These are phyloP conservation scores for Sarcomyxa edulis DNA, from an alignment of 768 basidiomycete species.

Conservation along the genomic window DNA sequence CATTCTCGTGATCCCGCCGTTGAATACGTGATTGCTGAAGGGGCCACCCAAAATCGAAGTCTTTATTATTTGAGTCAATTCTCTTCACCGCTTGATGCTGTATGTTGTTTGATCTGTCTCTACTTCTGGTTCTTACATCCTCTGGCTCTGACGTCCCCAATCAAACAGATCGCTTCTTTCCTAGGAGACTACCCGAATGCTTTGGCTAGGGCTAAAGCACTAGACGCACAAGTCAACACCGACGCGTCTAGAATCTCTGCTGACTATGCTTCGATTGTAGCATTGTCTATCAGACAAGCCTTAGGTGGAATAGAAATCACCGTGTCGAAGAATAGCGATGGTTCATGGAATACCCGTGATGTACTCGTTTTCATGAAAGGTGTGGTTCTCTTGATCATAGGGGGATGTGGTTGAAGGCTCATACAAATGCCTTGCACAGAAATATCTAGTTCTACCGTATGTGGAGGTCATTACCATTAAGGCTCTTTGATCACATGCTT, in stretches of 20 bases:
- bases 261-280: constrained; percentile 45
- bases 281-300: constrained; percentile 49
- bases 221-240: constrained; percentile 40
- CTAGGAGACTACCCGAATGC: constrained; percentile 40
- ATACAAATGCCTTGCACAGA: no score
- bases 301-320: constrained; percentile 52
- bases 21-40: constrained; percentile 36
- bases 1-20: constrained; percentile 47
- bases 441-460: constrained; percentile 57
- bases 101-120: constrained; percentile 14
- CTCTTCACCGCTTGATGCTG: constrained; percentile 24
- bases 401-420: no score
- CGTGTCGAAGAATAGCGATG: constrained; percentile 37
- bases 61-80: constrained; percentile 42
- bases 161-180: constrained; percentile 34
- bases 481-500: no score
- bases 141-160: not conserved
- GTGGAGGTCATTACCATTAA: no score
- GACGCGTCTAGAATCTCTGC: constrained; percentile 44
- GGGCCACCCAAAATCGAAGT: constrained; percentile 33
- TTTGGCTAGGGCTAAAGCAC: constrained; percentile 32
- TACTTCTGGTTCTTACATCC: not conserved
- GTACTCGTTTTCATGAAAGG: constrained; percentile 55
- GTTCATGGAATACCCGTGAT: constrained; percentile 46
- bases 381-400: no score